Percentiles rank a stretch among this genome's conserved stretches.
phyloP scores from a whole-genome alignment of 2,329 filamentous ascomycete genomes.

The Nemania abortiva region DNA sequence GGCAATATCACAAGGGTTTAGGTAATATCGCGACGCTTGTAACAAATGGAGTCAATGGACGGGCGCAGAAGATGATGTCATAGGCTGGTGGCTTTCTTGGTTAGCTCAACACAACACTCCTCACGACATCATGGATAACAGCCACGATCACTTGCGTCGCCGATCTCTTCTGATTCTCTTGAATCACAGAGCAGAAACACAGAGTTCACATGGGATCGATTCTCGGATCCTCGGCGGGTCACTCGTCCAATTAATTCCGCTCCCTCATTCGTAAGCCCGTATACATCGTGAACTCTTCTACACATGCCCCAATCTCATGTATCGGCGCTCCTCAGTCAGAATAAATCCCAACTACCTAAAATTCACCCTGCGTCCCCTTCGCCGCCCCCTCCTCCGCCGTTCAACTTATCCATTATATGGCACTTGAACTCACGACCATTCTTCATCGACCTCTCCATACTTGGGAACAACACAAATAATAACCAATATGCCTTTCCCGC shows the following conservation, averaged over 20 bases:
- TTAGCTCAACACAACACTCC: not conserved
- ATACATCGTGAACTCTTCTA: not conserved
- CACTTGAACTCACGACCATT: not conserved
- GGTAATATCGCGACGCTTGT: not conserved
- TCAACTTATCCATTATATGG: not conserved
- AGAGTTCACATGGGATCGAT: not conserved
- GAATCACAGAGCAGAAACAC: too few relatives aligned
- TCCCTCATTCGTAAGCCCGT: not conserved
- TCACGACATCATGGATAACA: not conserved
- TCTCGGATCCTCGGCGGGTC: not conserved
- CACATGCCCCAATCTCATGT: not conserved
- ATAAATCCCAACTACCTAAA: not conserved
- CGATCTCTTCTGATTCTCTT: not conserved
- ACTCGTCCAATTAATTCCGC: not conserved
- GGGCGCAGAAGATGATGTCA: not conserved
- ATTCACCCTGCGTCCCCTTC: not conserved
- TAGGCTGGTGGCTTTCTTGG: not conserved
- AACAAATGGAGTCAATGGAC: not conserved
- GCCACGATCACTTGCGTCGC: not conserved
- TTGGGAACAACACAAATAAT: not conserved
- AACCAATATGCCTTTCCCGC: conserved; percentile 49
- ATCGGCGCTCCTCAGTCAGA: not conserved
- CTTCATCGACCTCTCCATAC: not conserved
- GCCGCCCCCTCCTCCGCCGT: not conserved
- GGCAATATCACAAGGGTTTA: not conserved